Conservation (phyloP, 75 land plant species). For the Picea glauca region DNA sequence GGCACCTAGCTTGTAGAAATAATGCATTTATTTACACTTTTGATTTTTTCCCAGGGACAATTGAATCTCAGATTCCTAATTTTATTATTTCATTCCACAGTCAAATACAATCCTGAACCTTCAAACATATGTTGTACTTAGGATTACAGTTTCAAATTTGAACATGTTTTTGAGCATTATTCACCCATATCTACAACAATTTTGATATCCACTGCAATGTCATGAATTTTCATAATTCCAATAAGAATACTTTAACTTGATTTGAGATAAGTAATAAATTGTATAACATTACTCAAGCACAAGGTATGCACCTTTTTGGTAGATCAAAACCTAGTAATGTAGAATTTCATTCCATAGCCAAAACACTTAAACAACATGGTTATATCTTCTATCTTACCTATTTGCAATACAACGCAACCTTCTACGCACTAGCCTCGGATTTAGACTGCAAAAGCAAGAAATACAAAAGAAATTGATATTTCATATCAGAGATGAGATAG, state of each 20-base stretch:
- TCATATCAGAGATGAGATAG: neutral
- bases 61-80: too few species aligned
- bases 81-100: too few species aligned
- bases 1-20: neutral
- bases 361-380: neutral
- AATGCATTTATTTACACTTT: neutral
- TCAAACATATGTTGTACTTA: too few species aligned
- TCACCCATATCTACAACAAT: neutral
- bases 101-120: too few species aligned
- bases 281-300: neutral
- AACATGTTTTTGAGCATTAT: too few species aligned
- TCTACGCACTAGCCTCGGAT: conserved; percentile 64
- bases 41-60: neutral
- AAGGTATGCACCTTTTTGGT: too few species aligned
- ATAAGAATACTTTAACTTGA: neutral
- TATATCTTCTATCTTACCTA: conserved; percentile 31
- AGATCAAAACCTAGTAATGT: neutral
- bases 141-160: too few species aligned
- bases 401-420: conserved; percentile 65
- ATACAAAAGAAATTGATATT: neutral
- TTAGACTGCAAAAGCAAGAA: conserved; percentile 44
- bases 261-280: neutral
- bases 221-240: neutral
- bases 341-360: neutral
- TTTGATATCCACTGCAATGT: neutral